Evolutionary conservation across 2,329 filamentous ascomycete genomes (phyloP).

Genomic region (Botryotinia calthae): DNA sequence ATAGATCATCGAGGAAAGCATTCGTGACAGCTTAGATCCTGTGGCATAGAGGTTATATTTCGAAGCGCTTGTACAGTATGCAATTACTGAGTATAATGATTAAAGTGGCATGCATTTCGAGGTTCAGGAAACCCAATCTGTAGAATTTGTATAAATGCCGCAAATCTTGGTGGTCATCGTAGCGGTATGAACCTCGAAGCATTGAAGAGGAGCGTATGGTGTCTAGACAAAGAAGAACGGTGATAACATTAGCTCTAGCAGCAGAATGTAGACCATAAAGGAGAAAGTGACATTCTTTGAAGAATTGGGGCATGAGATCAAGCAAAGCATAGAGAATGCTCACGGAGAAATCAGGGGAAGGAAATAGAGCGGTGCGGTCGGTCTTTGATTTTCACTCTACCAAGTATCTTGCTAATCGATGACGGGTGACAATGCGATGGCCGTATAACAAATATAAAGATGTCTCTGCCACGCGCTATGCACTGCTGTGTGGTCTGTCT

Average conservation of each 20-base stretch:
- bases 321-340: not conserved
- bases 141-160: too few species aligned
- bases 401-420: not conserved
- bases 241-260: not conserved
- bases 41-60: not conserved
- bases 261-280: not conserved
- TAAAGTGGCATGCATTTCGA: not conserved
- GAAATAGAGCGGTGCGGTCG: not conserved
- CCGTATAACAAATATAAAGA: not conserved
- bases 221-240: too few species aligned
- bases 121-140: too few species aligned
- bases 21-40: not conserved
- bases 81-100: not conserved
- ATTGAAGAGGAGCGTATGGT: not conserved
- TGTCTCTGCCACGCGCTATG: not conserved
- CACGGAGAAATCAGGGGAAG: too few species aligned
- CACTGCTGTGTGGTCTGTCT: not conserved
- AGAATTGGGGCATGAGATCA: too few species aligned
- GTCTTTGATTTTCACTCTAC: too few species aligned
- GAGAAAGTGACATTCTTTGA: too few species aligned
- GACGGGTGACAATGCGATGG: too few species aligned
- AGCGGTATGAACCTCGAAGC: not conserved
- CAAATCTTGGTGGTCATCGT: not conserved
- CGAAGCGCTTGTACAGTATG: not conserved
- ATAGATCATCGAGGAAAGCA: too few species aligned